phyloP scores from a whole-genome alignment of 371 early-diverging fungal genomes.

The Rhizopus stolonifer region DNA sequence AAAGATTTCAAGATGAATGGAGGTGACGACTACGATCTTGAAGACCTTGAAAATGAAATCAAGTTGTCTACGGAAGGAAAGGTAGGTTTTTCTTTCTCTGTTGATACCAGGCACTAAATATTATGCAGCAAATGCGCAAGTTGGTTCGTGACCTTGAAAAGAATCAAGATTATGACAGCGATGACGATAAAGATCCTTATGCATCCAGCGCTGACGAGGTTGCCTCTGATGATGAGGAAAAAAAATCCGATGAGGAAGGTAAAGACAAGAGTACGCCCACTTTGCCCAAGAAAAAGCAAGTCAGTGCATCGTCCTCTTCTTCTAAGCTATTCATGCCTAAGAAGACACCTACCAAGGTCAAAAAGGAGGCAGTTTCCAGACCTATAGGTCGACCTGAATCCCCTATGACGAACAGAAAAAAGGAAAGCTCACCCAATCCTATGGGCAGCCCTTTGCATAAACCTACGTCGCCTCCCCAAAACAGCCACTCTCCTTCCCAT shows the following conservation, averaged over 20 bases:
- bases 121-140: conserved; percentile 63
- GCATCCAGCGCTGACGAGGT: conserved; percentile 59
- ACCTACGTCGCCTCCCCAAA: background rate
- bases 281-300: conserved; percentile 40
- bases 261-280: conserved; percentile 29
- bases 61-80: conserved; percentile 48
- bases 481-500: conserved; percentile 7
- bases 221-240: conserved; percentile 32
- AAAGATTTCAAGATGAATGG: conserved; percentile 34
- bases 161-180: conserved; percentile 72
- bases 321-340: conserved; percentile 30
- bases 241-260: conserved; percentile 15
- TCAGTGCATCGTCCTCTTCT: conserved; percentile 14
- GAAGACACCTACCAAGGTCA: conserved; percentile 43
- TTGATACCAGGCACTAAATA: too few relatives aligned
- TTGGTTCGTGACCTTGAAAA: conserved; percentile 71
- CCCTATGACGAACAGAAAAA: conserved; percentile 30
- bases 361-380: conserved; percentile 52
- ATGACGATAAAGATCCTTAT: conserved; percentile 77
- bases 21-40: conserved; percentile 26
- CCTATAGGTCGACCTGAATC: conserved; percentile 49
- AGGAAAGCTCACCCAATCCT: conserved; percentile 6
- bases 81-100: conserved; percentile 16
- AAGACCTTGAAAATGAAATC: conserved; percentile 24
- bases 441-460: background rate